A percentile compares a stretch with the other conserved stretches of the same genome.
These are phyloP conservation scores for Lolium multiflorum DNA, from an alignment of 176 grass and related monocot genomes.

Conservation along the genomic window DNA sequence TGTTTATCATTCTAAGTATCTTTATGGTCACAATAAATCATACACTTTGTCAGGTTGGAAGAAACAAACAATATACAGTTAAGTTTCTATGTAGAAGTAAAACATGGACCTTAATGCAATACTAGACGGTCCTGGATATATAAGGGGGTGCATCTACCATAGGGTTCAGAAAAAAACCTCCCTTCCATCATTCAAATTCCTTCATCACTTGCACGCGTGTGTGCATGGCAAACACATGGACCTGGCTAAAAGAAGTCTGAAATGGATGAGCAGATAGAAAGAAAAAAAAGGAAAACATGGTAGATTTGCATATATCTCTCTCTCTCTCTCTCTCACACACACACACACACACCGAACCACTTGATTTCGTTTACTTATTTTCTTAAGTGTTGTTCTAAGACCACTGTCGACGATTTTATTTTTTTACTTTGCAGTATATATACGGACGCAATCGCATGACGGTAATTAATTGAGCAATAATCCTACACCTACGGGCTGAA, in stretches of 20 bases:
- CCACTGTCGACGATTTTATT: neutral
- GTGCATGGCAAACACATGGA: neutral
- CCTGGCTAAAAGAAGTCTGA: neutral
- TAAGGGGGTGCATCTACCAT: no score
- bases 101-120: no score
- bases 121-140: no score
- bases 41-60: no score
- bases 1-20: no score
- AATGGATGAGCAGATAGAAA: neutral
- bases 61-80: no score
- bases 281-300: neutral
- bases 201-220: neutral
- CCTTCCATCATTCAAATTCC: constrained; percentile 10
- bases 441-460: neutral
- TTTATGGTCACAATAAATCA: no score
- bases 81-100: no score
- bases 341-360: constrained; percentile 25
- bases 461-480: neutral
- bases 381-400: neutral
- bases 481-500: no score
- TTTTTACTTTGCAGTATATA: constrained; percentile 1
- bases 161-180: neutral
- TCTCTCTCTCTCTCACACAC: neutral
- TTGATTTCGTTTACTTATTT: constrained; percentile 28
- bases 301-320: neutral